Conservation (phyloP, 208 protist genomes). For the Trypanosoma theileri region DNA sequence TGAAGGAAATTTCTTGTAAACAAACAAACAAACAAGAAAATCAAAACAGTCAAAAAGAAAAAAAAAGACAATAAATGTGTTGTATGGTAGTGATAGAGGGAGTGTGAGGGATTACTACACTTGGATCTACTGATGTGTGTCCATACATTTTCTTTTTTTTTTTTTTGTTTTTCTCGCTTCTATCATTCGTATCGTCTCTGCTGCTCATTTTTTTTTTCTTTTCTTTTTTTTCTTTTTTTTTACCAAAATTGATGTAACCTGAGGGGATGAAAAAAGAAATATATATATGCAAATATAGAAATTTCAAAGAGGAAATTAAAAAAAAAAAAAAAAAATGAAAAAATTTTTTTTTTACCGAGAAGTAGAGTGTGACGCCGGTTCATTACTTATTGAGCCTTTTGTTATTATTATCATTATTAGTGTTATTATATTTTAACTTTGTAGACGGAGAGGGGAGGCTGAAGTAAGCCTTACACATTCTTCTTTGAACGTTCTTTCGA, state of each 20-base stretch:
- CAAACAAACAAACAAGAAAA: conserved; percentile 16
- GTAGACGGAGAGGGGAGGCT: too few relatives aligned
- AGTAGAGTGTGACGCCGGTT: too few relatives aligned
- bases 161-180: conserved; percentile 3
- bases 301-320: too few relatives aligned
- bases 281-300: not conserved
- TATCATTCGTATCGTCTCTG: not conserved
- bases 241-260: not conserved
- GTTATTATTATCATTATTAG: too few relatives aligned
- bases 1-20: not conserved
- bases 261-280: not conserved
- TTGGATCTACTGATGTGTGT: too few relatives aligned
- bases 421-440: too few relatives aligned
- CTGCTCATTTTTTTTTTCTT: not conserved
- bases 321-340: too few relatives aligned
- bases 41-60: conserved; percentile 14
- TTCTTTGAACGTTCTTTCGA: too few relatives aligned
- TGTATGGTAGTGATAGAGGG: not conserved
- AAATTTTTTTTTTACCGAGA: too few relatives aligned
- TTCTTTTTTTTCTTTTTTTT: conserved; percentile 13
- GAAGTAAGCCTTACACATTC: too few relatives aligned
- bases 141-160: conserved; percentile 14
- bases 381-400: too few relatives aligned
- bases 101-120: not conserved
- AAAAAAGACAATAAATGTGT: conserved; percentile 2